A percentile compares a stretch with the other conserved stretches of the same genome.
Conservation (phyloP, 345 rosid genomes). For the Eucalyptus pumila region DNA sequence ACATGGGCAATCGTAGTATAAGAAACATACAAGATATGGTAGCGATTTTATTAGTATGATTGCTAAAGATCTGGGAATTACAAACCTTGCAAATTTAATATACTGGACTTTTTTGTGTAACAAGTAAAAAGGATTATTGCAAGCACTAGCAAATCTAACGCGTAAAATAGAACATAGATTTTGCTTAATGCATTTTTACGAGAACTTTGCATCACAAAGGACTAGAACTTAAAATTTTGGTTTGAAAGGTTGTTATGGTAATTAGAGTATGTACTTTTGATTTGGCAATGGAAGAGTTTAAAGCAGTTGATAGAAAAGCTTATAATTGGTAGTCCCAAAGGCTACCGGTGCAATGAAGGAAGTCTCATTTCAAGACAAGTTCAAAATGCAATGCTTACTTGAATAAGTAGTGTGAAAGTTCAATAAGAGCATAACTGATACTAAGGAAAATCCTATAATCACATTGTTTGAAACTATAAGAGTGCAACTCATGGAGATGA, state of each 20-base stretch:
- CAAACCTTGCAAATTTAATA: not conserved
- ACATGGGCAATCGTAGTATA: not conserved
- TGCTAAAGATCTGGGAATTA: accelerated
- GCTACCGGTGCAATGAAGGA: not conserved
- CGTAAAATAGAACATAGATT: not conserved
- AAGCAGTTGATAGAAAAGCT: not conserved
- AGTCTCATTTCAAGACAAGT: not conserved
- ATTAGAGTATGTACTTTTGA: not conserved
- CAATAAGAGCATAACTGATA: not conserved
- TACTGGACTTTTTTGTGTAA: not conserved
- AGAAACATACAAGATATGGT: not conserved
- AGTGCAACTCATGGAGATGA: not conserved
- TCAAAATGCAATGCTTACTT: not conserved
- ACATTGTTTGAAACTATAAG: not conserved
- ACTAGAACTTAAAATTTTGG: not conserved
- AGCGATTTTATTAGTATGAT: not conserved
- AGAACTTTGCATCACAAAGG: not conserved
- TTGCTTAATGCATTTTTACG: not conserved
- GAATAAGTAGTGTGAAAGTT: not conserved
- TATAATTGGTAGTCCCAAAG: not conserved
- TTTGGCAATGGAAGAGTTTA: not conserved
- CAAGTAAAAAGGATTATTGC: not conserved
- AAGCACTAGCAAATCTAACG: not conserved
- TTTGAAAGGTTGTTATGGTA: not conserved
- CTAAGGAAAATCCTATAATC: not conserved